Conservation (phyloP, 73 alveolate species). For the Uronychia binucleata region DNA sequence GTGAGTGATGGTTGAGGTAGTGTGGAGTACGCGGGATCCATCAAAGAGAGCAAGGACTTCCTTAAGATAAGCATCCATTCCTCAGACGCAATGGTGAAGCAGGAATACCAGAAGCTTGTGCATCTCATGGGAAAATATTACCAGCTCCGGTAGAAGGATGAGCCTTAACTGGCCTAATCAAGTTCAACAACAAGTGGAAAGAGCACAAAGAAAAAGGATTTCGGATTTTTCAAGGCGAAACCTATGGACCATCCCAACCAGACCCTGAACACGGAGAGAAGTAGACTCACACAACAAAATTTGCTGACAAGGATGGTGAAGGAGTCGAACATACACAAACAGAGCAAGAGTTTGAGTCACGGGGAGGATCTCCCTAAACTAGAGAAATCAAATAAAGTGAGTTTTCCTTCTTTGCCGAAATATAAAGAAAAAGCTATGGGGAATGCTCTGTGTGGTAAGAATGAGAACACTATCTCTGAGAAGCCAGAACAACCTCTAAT, state of each 20-base stretch:
- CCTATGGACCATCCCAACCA: neutral
- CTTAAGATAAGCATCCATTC: neutral
- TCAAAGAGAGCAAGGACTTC: neutral
- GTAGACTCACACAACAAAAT: neutral
- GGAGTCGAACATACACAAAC: too few relatives aligned
- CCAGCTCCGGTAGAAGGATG: neutral
- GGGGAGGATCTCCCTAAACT: too few relatives aligned
- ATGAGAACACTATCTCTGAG: too few relatives aligned
- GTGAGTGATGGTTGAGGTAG: too few relatives aligned
- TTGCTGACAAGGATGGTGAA: too few relatives aligned
- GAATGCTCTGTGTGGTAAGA: too few relatives aligned
- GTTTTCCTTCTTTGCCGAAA: too few relatives aligned
- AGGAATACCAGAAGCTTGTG: neutral
- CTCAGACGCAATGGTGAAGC: neutral
- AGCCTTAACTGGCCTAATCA: neutral
- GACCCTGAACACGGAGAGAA: neutral
- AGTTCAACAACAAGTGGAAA: neutral
- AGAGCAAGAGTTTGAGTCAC: too few relatives aligned
- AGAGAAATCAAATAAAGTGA: too few relatives aligned
- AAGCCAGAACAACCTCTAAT: too few relatives aligned
- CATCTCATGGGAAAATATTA: neutral
- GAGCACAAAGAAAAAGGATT: neutral
- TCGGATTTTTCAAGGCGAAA: neutral
- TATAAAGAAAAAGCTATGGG: too few relatives aligned
- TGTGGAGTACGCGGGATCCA: neutral